Base-by-base conservation (phyloP, 768 basidiomycete genomes). In the Psilocybe subaeruginosa region DNA sequence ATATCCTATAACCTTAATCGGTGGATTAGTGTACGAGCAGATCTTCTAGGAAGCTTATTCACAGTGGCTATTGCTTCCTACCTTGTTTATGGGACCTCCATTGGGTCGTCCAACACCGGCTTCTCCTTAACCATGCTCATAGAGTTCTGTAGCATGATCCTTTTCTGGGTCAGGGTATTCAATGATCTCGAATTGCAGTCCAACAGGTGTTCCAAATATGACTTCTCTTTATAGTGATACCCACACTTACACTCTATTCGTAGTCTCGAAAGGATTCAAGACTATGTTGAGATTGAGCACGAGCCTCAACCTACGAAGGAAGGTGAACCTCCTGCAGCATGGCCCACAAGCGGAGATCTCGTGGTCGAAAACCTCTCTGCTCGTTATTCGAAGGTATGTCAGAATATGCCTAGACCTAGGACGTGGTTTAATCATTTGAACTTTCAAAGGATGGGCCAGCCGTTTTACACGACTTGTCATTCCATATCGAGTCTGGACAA, bases 211-310 rank as follows among this genome's bases (percentile, higher is more conserved):
- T 45, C 11, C 8, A 29, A 23, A 23, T 2, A 23, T 23, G 23
- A 23, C 23, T 23, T 23, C 23, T 23, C 23, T 23, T 23, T 23
- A 23, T 23, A 23, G 23, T 23, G 23, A 23, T 23, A 23, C 23
- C 23, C 23, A 23, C 23, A 29, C 2, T 35, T 29, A n/a, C 30
- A 51, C 43, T 1, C 23, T 54, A 14, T 29, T 9, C 51, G 51
- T 47, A 80, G 81, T 65, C 68, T 81, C 19, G 93, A 95, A 67
- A 89, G 93, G 60, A 87, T 95, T 0, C 83, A 90, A 59, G 88
- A 69, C 5, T 89, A 87, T 68, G 68, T 88, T 17, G 68, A 75
- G 31, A 86, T 88, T 60, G 86, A 88, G 45, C 83, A 85, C 56
- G 87, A 90, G 68, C 77, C 78, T 4, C 70, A 73, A 58, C 60